phyloP scores from a whole-genome alignment of 208 protist genomes.

The Trypanosoma avium region DNA sequence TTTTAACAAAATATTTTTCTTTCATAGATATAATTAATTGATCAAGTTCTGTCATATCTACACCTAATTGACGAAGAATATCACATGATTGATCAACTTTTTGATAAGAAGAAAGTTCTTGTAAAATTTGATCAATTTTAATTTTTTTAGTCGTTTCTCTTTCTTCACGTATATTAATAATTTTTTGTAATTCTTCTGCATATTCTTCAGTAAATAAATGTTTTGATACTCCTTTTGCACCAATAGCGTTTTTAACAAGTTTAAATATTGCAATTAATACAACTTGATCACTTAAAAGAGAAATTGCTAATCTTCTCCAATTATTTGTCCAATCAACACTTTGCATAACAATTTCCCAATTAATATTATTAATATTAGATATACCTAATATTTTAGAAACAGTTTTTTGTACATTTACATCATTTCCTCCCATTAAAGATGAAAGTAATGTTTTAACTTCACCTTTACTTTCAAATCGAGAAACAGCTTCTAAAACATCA shows the following conservation, averaged over 20 bases:
- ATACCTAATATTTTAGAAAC: slow-evolving; percentile 49
- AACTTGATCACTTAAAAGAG: slow-evolving; percentile 45
- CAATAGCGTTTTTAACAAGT: slow-evolving; percentile 61
- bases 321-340: slow-evolving; percentile 66
- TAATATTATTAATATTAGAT: slow-evolving; percentile 14
- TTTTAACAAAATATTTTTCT: slow-evolving; percentile 19
- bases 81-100: slow-evolving; percentile 48
- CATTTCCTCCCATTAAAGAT: slow-evolving; percentile 45
- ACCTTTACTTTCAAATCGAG: slow-evolving; percentile 53
- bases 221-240: slow-evolving; percentile 39
- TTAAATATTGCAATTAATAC: slow-evolving; percentile 41
- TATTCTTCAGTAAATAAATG: slow-evolving; percentile 56
- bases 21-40: slow-evolving; percentile 20
- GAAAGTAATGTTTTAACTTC: slow-evolving; percentile 78
- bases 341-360: slow-evolving; percentile 65
- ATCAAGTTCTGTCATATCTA: slow-evolving; percentile 52
- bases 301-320: slow-evolving; percentile 43
- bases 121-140: slow-evolving; percentile 34
- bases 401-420: slow-evolving; percentile 39
- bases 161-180: slow-evolving; percentile 41
- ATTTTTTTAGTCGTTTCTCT: slow-evolving; percentile 20
- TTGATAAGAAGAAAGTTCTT: slow-evolving; percentile 55
- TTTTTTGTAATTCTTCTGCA: slow-evolving; percentile 42
- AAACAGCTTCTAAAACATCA: slow-evolving; percentile 42
- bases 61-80: slow-evolving; percentile 43